Percentiles rank a stretch among this genome's conserved stretches.
phyloP scores from a whole-genome alignment of 2,329 filamentous ascomycete genomes.

The Aulographum hederae region DNA sequence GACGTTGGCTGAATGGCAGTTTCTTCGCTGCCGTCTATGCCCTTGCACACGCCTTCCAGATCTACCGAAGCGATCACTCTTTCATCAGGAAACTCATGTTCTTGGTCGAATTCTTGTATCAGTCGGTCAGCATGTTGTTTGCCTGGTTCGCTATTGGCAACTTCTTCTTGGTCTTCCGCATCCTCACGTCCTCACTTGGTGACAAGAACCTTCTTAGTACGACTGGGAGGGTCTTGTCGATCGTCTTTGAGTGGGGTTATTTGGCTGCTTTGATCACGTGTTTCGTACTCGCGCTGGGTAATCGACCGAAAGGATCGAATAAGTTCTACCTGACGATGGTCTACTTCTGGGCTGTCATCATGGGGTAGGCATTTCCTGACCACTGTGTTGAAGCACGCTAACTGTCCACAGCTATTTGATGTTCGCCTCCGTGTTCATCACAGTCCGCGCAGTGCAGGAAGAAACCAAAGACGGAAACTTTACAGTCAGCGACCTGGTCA shows the following conservation, averaged over 20 bases:
- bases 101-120: constrained; percentile 83
- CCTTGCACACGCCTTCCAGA: constrained; percentile 85
- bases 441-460: constrained; percentile 63
- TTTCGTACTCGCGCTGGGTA: constrained; percentile 87
- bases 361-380: constrained; percentile 45
- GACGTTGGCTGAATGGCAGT: constrained; percentile 93
- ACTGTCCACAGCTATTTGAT: constrained; percentile 50
- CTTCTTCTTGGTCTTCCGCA: constrained; percentile 98
- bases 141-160: constrained; percentile 97
- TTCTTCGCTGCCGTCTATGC: constrained; percentile 97
- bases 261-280: constrained; percentile 81
- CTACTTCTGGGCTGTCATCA: constrained; percentile 94
- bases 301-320: constrained; percentile 84
- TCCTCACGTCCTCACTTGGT: constrained; percentile 75
- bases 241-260: constrained; percentile 93
- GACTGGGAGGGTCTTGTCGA: constrained; percentile 61
- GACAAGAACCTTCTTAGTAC: constrained; percentile 50
- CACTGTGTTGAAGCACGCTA: neutral
- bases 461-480: constrained; percentile 49
- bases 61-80: constrained; percentile 85
- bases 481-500: constrained; percentile 55
- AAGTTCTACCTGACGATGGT: constrained; percentile 93
- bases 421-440: constrained; percentile 90
- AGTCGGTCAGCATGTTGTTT: constrained; percentile 92
- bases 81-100: constrained; percentile 76